A percentile compares a stretch with the other conserved stretches of the same genome.
These are phyloP conservation scores for Sporothrix brunneoviolacea DNA, from an alignment of 2,329 filamentous ascomycete genomes.

Conservation along the genomic window DNA sequence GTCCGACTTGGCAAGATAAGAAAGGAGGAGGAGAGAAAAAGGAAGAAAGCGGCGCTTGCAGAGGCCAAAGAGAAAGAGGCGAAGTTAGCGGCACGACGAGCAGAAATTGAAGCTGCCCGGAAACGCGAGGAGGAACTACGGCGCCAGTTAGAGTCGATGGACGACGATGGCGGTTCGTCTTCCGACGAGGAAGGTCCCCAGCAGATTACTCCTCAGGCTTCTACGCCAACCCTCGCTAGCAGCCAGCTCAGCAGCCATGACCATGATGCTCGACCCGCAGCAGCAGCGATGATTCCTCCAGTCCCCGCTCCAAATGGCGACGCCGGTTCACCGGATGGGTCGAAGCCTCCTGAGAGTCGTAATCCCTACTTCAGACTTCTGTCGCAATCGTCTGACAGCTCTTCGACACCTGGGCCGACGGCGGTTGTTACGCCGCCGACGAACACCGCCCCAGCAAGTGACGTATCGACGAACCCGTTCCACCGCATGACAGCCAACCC, in stretches of 20 bases:
- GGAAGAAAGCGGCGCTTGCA: slow-evolving; percentile 78
- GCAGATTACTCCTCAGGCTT: slow-evolving; percentile 58
- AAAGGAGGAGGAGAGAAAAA: slow-evolving; percentile 93
- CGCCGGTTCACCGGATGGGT: slow-evolving; percentile 43
- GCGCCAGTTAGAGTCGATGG: slow-evolving; percentile 71
- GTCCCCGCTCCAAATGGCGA: slow-evolving; percentile 34
- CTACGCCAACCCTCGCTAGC: slow-evolving; percentile 48
- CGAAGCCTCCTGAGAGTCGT: slow-evolving; percentile 73
- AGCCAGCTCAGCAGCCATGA: slow-evolving; percentile 50
- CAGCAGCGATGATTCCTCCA: slow-evolving; percentile 27
- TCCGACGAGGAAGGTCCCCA: slow-evolving; percentile 72
- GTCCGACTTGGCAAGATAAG: slow-evolving; percentile 88
- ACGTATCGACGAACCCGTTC: slow-evolving; percentile 90
- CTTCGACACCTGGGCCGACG: slow-evolving; percentile 29
- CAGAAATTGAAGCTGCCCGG: slow-evolving; percentile 85
- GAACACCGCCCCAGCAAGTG: slow-evolving; percentile 36
- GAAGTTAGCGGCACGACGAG: slow-evolving; percentile 74
- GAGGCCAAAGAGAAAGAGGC: slow-evolving; percentile 85
- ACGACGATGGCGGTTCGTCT: slow-evolving; percentile 56
- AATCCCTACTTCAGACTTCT: slow-evolving; percentile 94
- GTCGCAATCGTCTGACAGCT: slow-evolving; percentile 57
- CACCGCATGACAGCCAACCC: slow-evolving; percentile 70
- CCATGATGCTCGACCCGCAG: slow-evolving; percentile 44
- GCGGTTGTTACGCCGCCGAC: slow-evolving; percentile 23
- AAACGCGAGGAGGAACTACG: slow-evolving; percentile 87